These are phyloP conservation scores for Suillus lakei DNA, from an alignment of 768 basidiomycete species.

Conservation along the genomic window DNA sequence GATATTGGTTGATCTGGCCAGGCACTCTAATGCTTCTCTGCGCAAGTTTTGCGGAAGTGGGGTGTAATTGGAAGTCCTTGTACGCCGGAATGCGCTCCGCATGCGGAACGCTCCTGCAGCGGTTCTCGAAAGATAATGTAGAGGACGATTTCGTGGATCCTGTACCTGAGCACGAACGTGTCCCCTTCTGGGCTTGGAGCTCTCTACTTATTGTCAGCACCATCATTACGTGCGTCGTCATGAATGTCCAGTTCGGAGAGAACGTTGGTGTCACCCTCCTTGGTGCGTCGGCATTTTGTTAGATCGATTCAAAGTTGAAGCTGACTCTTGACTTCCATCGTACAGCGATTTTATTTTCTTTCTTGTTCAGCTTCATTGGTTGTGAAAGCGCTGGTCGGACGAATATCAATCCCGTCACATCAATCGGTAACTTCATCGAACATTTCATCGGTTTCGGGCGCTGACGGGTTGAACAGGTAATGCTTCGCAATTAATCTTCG, in stretches of 20 bases:
- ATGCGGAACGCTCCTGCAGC: neutral
- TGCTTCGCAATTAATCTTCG: slow-evolving; percentile 65
- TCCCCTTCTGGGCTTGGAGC: slow-evolving; percentile 58
- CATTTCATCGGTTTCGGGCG: neutral
- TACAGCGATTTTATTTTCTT: slow-evolving; percentile 53
- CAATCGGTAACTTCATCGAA: slow-evolving; percentile 37
- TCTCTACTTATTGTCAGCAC: slow-evolving; percentile 49
- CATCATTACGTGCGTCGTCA: slow-evolving; percentile 54
- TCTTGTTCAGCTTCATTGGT: slow-evolving; percentile 68
- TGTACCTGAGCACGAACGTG: slow-evolving; percentile 55
- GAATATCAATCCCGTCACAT: slow-evolving; percentile 62
- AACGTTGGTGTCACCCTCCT: slow-evolving; percentile 40
- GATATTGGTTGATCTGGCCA: slow-evolving; percentile 51
- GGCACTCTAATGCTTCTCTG: slow-evolving; percentile 52
- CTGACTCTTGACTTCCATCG: neutral
- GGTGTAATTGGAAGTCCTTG: slow-evolving; percentile 9
- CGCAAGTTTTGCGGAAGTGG: slow-evolving; percentile 31
- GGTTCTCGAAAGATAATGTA: slow-evolving; percentile 14
- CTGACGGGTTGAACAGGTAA: slow-evolving; percentile 16
- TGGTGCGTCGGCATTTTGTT: neutral
- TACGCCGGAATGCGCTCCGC: neutral
- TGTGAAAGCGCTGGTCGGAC: slow-evolving; percentile 61
- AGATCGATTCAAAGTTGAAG: neutral
- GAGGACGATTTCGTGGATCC: slow-evolving; percentile 51
- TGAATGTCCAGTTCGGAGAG: slow-evolving; percentile 55